phyloP scores from a whole-genome alignment of 352 stramenopile genomes.

The Globisporangium perplexum region DNA sequence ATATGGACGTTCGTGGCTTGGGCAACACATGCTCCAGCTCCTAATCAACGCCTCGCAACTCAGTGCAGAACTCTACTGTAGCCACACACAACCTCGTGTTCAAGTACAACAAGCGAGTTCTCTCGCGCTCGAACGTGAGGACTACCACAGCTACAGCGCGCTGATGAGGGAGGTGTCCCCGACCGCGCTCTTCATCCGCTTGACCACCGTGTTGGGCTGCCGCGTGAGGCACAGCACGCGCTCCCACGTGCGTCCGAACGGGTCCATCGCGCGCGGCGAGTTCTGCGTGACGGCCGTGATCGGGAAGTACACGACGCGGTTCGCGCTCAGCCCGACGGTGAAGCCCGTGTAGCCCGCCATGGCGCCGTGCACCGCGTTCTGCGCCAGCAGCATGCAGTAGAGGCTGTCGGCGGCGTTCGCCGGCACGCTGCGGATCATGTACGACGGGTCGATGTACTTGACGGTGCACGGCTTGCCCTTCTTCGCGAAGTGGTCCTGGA shows the following conservation, averaged over 20 bases:
- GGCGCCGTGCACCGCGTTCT: slow-evolving; percentile 89
- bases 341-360: slow-evolving; percentile 2
- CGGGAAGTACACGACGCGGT: slow-evolving; percentile 2
- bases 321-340: slow-evolving; percentile 1
- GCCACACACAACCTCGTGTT: background rate
- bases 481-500: slow-evolving; percentile 92
- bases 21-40: too few relatives aligned
- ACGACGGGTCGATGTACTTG: slow-evolving; percentile 98
- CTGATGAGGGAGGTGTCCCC: slow-evolving; percentile 13
- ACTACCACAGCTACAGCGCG: background rate
- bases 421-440: slow-evolving; percentile 94
- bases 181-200: slow-evolving; percentile 25
- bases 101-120: background rate
- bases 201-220: slow-evolving; percentile 89
- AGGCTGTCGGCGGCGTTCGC: slow-evolving; percentile 92
- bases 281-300: background rate
- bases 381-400: slow-evolving; percentile 97
- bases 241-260: slow-evolving; percentile 5
- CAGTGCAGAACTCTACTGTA: too few relatives aligned
- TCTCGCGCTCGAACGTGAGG: background rate
- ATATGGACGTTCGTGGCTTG: too few relatives aligned
- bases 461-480: slow-evolving; percentile 86
- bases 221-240: slow-evolving; percentile 92
- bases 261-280: slow-evolving; percentile 1
- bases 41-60: too few relatives aligned